phyloP scores from a whole-genome alignment of 1,139 yeast species.

The Barnettozyma hawaiiensis region DNA sequence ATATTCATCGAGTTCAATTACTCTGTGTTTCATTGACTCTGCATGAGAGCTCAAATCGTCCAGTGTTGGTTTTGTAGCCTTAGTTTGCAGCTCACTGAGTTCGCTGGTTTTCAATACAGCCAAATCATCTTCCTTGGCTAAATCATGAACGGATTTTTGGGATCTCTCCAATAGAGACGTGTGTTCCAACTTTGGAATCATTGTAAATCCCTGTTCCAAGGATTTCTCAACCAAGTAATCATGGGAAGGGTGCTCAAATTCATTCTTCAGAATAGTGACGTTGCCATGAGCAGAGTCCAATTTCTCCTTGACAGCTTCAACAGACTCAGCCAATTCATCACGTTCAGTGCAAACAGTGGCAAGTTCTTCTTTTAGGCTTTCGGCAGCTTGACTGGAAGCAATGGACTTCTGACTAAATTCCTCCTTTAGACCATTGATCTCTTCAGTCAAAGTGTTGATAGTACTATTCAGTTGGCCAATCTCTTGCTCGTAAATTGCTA shows the following conservation, averaged over 20 bases:
- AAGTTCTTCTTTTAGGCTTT: slow-evolving; percentile 28
- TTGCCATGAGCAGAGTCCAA: slow-evolving; percentile 22
- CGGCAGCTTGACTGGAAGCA: not conserved
- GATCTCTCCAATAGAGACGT: slow-evolving; percentile 21
- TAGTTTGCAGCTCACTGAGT: slow-evolving; percentile 17
- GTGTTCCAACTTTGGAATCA: slow-evolving; percentile 31
- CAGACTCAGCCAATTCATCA: slow-evolving; percentile 6
- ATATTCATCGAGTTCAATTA: slow-evolving; percentile 26
- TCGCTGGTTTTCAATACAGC: slow-evolving; percentile 30
- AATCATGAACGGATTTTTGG: slow-evolving; percentile 28
- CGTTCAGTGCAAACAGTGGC: slow-evolving; percentile 8
- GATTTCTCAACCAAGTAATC: slow-evolving; percentile 28
- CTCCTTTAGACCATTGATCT: slow-evolving; percentile 5
- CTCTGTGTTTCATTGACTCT: slow-evolving; percentile 24
- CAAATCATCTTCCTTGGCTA: slow-evolving; percentile 16
- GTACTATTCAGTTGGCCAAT: slow-evolving; percentile 7
- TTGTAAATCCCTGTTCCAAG: slow-evolving; percentile 24
- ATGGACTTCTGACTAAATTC: slow-evolving; percentile 4
- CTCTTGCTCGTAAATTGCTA: slow-evolving; percentile 5
- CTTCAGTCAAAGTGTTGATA: slow-evolving; percentile 5
- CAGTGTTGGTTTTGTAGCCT: slow-evolving; percentile 29
- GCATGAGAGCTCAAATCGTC: slow-evolving; percentile 26
- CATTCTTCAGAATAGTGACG: slow-evolving; percentile 13
- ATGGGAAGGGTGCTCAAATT: slow-evolving; percentile 22
- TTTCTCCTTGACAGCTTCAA: slow-evolving; percentile 16